Evolutionary conservation across 1,284 basidiomycete species (phyloP).

Genomic region (Amylostereum areolatum): DNA sequence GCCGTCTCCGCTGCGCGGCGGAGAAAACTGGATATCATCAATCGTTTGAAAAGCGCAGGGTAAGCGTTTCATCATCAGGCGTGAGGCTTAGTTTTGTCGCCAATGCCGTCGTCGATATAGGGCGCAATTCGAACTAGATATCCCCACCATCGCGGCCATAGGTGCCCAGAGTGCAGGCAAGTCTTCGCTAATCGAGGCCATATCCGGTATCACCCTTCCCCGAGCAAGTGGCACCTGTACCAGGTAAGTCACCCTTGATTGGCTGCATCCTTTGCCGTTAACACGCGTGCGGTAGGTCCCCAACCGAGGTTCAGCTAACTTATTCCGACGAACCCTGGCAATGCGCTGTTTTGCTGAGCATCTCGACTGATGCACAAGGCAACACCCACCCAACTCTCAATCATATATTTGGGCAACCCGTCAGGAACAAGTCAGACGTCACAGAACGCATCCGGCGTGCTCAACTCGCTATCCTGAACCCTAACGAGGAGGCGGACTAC

Average conservation of each 20-base stretch:
- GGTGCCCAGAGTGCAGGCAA: conserved; percentile 68
- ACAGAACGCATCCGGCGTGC: conserved; percentile 61
- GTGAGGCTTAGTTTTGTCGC: background rate
- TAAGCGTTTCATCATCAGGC: conserved; percentile 13
- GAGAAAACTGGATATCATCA: conserved; percentile 42
- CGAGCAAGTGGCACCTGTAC: conserved; percentile 64
- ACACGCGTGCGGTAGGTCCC: conserved; percentile 41
- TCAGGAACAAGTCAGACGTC: conserved; percentile 44
- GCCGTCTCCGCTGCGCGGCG: conserved; percentile 27
- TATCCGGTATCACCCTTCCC: conserved; percentile 65
- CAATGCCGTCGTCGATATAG: conserved; percentile 23
- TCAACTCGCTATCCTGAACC: conserved; percentile 63
- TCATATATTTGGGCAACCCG: conserved; percentile 40
- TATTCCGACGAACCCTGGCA: conserved; percentile 43
- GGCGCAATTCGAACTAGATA: conserved; percentile 53
- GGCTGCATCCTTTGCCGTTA: background rate
- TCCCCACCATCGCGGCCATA: conserved; percentile 62
- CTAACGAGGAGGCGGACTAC: conserved; percentile 23
- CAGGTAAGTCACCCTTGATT: conserved; percentile 26
- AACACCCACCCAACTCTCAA: conserved; percentile 32
- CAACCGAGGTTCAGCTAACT: conserved; percentile 61
- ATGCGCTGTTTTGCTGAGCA: conserved; percentile 32
- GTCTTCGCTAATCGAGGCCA: conserved; percentile 68
- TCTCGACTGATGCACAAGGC: conserved; percentile 39
- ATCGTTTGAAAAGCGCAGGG: conserved; percentile 49